Percentiles rank a stretch among this genome's conserved stretches.
phyloP scores from a whole-genome alignment of 2,329 filamentous ascomycete species.

The Aspergillus luchuensis region DNA sequence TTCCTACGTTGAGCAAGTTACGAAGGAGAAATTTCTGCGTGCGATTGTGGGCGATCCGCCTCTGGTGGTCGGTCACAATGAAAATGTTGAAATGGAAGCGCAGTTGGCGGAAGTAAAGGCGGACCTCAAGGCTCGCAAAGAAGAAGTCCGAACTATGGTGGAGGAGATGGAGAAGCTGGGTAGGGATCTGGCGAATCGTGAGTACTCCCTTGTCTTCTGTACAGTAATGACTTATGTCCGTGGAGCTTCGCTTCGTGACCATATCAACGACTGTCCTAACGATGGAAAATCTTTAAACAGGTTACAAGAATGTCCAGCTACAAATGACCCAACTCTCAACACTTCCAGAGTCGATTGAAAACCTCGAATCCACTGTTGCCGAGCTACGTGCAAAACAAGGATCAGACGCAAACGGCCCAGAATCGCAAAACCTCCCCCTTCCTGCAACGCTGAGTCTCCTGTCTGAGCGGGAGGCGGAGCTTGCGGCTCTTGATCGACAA shows the following conservation, averaged over 20 bases:
- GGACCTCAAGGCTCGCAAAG: conserved; percentile 76
- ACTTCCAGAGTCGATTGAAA: conserved; percentile 55
- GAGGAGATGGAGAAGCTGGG: conserved; percentile 70
- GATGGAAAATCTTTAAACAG: conserved; percentile 29
- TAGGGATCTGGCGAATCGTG: conserved; percentile 62
- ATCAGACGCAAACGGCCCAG: conserved; percentile 60
- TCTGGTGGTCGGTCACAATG: conserved; percentile 75
- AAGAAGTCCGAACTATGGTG: conserved; percentile 73
- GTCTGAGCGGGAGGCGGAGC: conserved; percentile 43
- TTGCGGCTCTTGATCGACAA: conserved; percentile 45
- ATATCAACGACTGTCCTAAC: not conserved
- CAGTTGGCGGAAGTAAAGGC: conserved; percentile 71
- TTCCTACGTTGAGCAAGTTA: conserved; percentile 97
- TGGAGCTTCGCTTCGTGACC: not conserved
- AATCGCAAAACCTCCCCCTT: conserved; percentile 43
- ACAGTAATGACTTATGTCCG: not conserved
- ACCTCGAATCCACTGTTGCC: conserved; percentile 54
- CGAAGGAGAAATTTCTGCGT: conserved; percentile 95
- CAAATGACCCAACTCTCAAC: conserved; percentile 54
- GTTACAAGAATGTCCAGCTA: conserved; percentile 57
- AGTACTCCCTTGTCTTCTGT: conserved; percentile 24
- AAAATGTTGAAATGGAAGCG: conserved; percentile 77
- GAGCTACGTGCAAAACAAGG: conserved; percentile 56
- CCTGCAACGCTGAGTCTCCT: conserved; percentile 45
- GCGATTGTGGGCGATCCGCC: conserved; percentile 90